Base-by-base conservation (phyloP, 2,329 filamentous ascomycete genomes). In the Cladophialophora carrionii region DNA sequence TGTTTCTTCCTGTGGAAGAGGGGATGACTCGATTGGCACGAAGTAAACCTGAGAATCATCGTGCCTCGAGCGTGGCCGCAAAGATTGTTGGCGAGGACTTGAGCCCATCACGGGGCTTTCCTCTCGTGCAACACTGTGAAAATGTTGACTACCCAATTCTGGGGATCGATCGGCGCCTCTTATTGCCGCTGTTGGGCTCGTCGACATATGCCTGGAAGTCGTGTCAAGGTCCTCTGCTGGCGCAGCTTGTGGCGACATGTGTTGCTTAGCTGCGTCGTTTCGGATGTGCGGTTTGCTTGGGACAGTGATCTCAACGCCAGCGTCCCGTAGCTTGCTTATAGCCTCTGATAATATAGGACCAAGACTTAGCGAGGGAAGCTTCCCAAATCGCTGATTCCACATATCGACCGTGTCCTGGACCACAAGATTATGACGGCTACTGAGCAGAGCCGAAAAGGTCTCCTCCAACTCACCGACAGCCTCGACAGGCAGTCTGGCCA, bases 21-120 rank as follows among this genome's bases (percentile, higher is more conserved):
- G 80, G 0, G 88, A 86, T 12, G 87, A 86, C 32, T 85, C 83
- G 54, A 94, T 88, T 0, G 86, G 79, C 2, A 88, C 86, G 72
- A 95, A 95, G 51, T 90, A 84, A 29, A 96, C 84, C 72, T 96
- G 92, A 0, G 91, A 96, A 76, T 96, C 85, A 67, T 96, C 86
- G 71, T 96, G 92, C 37, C 90, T 86, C 31, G 88, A 80, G 65
- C 84, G 85, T 20, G 83, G 80, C 54, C 83, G 71, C 17, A 73
- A 73, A 55, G 72, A 76, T 14, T 74, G 69, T 29, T 67, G 70
- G 83, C 82, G 12, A 92, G 76, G 64, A 24, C 61, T 66, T 12
- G 60, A 58, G 22, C 26, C n/a, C 48, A 52, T 26, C 10, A 31
- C 31, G 8, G 26, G 17, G 9, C n/a, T 22, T 24, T 57, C 37